Evolutionary conservation across 169 alveolate species (phyloP), one percentile per base, ranked within the genome.

Genomic region (Cystoisospora suis): DNA sequence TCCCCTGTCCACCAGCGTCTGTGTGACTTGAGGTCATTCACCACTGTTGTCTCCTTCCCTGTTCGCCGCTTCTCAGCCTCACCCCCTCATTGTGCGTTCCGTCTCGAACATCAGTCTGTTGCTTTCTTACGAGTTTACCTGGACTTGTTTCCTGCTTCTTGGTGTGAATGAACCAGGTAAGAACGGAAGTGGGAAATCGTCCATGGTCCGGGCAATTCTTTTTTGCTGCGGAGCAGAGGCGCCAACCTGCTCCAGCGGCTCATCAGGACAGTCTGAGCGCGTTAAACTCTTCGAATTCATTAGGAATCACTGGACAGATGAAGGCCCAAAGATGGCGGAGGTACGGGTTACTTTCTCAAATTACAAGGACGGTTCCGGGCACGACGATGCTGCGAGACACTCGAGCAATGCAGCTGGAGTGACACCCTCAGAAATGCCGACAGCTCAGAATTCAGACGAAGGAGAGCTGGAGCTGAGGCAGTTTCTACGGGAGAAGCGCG

Each of bases 221-320:
- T 38, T 86, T 7, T 86, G 91, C 44, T 86, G 91, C 56, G 91
- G 91, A 2, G 91, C 77, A 4, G 91, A 86, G 86, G 85, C 86
- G 79, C 61, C n/a, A n/a, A n/a, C 49, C 72, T 70, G n/a, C 34
- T 29, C 61, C 45, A 40, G 85, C 27, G 65, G 56, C 15, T 38
- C 58, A n/a, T 6, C 70, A n/a, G 42, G n/a, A 29, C 58, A 44
- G 40, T 79, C 85, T 27, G 91, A 86, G 44, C 42, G 61, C 29
- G 85, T 38, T 36, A 77, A 79, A 12, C 53, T 86, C 45, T 86
- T 34, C 56, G 91, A 86, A 34, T 86, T 53, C 70, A 86, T 86
- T 17, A 32, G 91, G 40, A 70, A 86, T 29, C 72, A 86, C 77
- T 86, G 91, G 91, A 70, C 61, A 1, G 91, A 69, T 3, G 77